Base-by-base conservation (phyloP, 805 yeast species). In the Myxozyma mucilagina region DNA sequence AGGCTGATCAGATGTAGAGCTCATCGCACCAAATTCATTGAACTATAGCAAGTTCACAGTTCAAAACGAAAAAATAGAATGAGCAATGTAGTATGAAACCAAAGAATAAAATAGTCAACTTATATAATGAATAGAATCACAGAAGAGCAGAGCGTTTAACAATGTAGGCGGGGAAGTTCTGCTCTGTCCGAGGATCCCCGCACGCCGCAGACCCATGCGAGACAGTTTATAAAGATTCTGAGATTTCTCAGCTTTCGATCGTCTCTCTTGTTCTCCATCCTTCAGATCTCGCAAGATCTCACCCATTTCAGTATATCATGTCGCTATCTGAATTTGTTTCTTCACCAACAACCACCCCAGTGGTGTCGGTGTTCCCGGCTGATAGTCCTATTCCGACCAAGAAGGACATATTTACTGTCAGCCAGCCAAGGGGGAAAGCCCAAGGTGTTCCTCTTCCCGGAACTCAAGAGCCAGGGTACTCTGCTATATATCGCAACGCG, bases 401-500 rank as follows among this genome's bases (percentile, higher is more conserved):
- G 34, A 48, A 49, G 20, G 52, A 50, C 39, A 13, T 63, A 43
- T 14, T 20, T 24, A 10, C 43, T 35, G 34, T 43, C 47, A 34
- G 38, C 8, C 16, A 49, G 29, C 59, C 60, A 14, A 29, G 16
- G 3, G 67, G 67, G 24, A 16, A 57, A 43, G 66, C 67, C 34
- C 80, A 77, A 67, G 76, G 79, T 5, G 69, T 70, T 0, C 72
- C 79, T 4, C 53, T 82, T 1, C 79, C 83, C 1, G 77, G 78
- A 24, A 63, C 80, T 11, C 69, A 70, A 43, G 68, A 73, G 59
- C 75, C 74, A 1, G 86, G 85, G 5, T 81, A 71, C 70, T 83
- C 88, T 29, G 78, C 82, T 1, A 70, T 82, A 14, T 86, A 78
- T 69, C 74, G 90, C 57, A 83, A 78, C 67, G 69, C 71, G 13